phyloP scores from a whole-genome alignment of 345 rosid species.

The Dimocarpus longan region DNA sequence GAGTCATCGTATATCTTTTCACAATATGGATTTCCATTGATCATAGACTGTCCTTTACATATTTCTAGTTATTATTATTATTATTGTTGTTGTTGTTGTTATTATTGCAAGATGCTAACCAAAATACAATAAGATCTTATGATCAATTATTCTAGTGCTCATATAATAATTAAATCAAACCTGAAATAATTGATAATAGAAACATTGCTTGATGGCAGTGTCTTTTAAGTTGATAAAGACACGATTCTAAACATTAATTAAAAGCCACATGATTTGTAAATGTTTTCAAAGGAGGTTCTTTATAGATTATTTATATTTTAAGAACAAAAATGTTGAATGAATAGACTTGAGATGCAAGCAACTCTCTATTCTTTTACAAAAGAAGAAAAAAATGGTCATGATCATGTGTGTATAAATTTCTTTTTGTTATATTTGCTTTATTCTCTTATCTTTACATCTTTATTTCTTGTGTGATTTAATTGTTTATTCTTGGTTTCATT shows the following conservation, averaged over 20 bases:
- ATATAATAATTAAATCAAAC: too few relatives aligned
- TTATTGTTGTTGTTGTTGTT: too few relatives aligned
- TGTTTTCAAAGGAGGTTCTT: too few relatives aligned
- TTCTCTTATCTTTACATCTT: not conserved
- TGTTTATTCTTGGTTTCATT: not conserved
- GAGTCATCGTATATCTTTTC: too few relatives aligned
- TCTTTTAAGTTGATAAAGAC: not conserved
- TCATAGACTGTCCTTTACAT: too few relatives aligned
- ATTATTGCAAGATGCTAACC: too few relatives aligned
- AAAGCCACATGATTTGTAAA: not conserved
- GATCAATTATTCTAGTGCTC: too few relatives aligned
- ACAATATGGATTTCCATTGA: too few relatives aligned
- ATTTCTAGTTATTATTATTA: too few relatives aligned
- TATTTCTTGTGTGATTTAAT: not conserved
- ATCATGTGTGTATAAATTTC: slow-evolving; percentile 15
- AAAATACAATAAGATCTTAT: too few relatives aligned
- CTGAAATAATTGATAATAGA: too few relatives aligned
- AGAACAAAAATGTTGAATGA: not conserved
- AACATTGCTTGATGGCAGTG: not conserved
- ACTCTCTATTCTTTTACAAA: slow-evolving; percentile 22
- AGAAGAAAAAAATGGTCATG: not conserved
- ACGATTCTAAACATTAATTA: not conserved
- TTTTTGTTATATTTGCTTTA: slow-evolving; percentile 22
- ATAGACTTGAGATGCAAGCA: slow-evolving; percentile 28
- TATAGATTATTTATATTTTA: not conserved